Evolutionary conservation across 371 early-diverging fungal genomes (phyloP), one percentile per base, ranked within the genome.

Genomic region (Mucor indicus): DNA sequence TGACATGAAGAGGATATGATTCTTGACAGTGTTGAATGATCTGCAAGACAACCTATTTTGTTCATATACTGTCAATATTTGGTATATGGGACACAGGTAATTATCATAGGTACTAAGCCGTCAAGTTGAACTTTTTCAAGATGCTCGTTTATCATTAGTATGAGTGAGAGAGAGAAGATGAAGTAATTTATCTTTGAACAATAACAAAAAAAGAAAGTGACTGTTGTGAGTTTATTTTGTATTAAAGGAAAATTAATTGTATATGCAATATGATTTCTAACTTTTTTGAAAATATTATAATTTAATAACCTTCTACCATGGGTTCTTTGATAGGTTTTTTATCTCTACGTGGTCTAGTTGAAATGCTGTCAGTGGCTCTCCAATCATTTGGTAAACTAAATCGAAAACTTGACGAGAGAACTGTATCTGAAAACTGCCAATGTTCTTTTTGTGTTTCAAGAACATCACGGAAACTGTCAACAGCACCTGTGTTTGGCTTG

Each of bases 341-440:
- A 25, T 76, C 72, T 20, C 81, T 53, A 36, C 67, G 48, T 2
- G 81, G 79, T 21, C 79, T 55, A 9, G 74, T 81, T 19, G 77
- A 65, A 38, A 81, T 57, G 44, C 72, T 75, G 35, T 77, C 73
- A 11, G 60, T 70, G 8, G 79, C 79, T 52, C 73, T 72, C 82
- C 82, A 81, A 38, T 79, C 79, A 6, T 55, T 57, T 2, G 82
- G 82, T 13, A 81, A 50, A 24, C 67, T 61, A 48, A 79, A 81
- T 13, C 77, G 54, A 43, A 69, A 81, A 32, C 53, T 51, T 12
- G 79, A 67, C 9, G 60, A 61, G n/a, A 65, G 27, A 12, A 68
- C 44, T 27, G 67, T 58, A 0, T 71, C 62, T 1, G 79, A 67
- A 24, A 81, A 65, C 20, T 76, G 55, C 82, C 82, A 81, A 33